Base-by-base conservation (phyloP, 225 moss, liverwort and hornwort genomes). In the Marchantia polymorpha region DNA sequence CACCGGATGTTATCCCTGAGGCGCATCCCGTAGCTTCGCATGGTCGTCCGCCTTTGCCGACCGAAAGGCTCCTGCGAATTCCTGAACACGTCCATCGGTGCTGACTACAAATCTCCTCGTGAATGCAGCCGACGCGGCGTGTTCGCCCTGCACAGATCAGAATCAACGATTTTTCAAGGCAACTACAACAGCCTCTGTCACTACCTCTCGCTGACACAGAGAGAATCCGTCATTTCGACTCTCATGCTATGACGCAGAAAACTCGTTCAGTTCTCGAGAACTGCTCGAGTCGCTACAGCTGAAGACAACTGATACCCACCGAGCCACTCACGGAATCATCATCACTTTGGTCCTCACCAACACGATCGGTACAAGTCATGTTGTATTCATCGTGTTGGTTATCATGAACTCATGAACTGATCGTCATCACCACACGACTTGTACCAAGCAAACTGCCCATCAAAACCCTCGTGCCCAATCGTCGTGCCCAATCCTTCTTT, bases 1-100 rank as follows among this genome's bases (percentile, higher is more conserved):
- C 77, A 79, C 22, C 81, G 82, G 59, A 94, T 0, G 26, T 94
- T 91, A 8, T 87, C 85, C 30, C 64, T 83, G 55, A 86, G 46
- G 3, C 59, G 30, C 31, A 50, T 27, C 20, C 5, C 46, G 31
- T 22, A 60, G 58, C 75, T 59, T 60, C 59, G 30, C 10, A 39
- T 16, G 10, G 46, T 2, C 9, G 31, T 39, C 6, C n/a, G n/a
- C n/a, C 16, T 20, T 11, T 31, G 30, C 46, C n/a, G 59, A 30
- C 22, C 20, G 15, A 59, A 6, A 39, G 30, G 56, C 7, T 46
- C 75, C 19, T 58, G 20, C 1, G 26, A 27, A 39, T 39, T 2
- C 39, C 39, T 39, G 39, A 39, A 39, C 39, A 39, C 39, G 39
- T 39, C 39, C 39, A 39, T 39, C 39, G 39, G 2, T 39, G 39